Conservation (phyloP, 495 filamentous ascomycete genomes). For the Lasiosphaeris hirsuta region DNA sequence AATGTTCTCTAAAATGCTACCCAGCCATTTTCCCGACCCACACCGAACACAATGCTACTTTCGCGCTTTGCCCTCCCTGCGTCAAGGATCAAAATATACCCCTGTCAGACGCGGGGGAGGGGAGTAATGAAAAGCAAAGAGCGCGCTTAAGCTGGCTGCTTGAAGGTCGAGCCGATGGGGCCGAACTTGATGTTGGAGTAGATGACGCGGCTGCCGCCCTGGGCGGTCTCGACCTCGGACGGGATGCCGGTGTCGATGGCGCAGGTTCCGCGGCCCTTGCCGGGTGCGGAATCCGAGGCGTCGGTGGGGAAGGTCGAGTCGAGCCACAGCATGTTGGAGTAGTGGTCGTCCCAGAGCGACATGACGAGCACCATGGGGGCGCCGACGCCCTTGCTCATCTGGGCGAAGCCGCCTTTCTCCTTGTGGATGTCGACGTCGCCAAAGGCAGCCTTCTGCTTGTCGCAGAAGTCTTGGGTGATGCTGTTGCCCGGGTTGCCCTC, state of each 20-base stretch:
- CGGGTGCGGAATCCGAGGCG: conserved; percentile 43
- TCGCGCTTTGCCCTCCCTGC: too few species aligned
- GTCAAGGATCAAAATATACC: too few species aligned
- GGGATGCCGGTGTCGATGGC: conserved; percentile 55
- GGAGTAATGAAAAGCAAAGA: too few species aligned
- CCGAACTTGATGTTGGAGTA: conserved; percentile 67
- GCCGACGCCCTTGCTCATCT: conserved; percentile 52
- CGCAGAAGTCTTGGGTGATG: conserved; percentile 21
- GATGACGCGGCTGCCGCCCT: conserved; percentile 46
- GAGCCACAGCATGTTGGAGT: conserved; percentile 76
- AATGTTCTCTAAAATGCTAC: too few species aligned
- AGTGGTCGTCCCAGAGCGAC: conserved; percentile 73
- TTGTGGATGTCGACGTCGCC: conserved; percentile 57
- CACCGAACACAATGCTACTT: too few species aligned
- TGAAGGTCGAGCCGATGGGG: conserved; percentile 60
- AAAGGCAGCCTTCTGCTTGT: conserved; percentile 37
- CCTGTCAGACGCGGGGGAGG: too few species aligned
- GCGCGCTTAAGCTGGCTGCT: conserved; percentile 1
- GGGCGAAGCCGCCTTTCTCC: conserved; percentile 54
- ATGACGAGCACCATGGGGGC: conserved; percentile 67
- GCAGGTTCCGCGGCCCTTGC: conserved; percentile 68
- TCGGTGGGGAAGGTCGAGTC: conserved; percentile 67
- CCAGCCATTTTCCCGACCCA: too few species aligned
- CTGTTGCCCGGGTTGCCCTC: conserved; percentile 49
- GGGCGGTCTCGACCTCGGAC: conserved; percentile 49